Evolutionary conservation across 2,329 filamentous ascomycete species (phyloP).

Genomic region (Geoglossum cookeanum): DNA sequence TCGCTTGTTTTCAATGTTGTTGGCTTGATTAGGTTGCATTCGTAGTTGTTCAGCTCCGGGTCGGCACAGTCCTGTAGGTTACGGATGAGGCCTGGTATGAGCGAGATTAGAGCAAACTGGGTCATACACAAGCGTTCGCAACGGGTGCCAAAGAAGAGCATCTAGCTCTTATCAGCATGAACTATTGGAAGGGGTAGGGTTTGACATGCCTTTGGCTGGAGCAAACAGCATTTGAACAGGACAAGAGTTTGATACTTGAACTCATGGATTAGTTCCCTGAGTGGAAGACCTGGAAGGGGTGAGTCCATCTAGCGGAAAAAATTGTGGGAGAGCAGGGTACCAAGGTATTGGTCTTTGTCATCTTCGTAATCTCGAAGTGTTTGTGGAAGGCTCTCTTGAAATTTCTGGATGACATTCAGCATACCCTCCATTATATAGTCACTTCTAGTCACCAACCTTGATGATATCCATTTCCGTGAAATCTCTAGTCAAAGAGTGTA

Average conservation of each 20-base stretch:
- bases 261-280: slow-evolving; percentile 81
- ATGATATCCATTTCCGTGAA: slow-evolving; percentile 86
- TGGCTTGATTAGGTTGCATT: slow-evolving; percentile 52
- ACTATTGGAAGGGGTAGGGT: not conserved
- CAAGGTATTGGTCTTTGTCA: slow-evolving; percentile 72
- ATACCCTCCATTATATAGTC: slow-evolving; percentile 10
- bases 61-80: slow-evolving; percentile 90
- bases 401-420: slow-evolving; percentile 34
- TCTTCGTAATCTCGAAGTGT: slow-evolving; percentile 43
- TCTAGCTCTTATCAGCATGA: slow-evolving; percentile 32
- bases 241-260: slow-evolving; percentile 91
- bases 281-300: slow-evolving; percentile 36
- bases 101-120: slow-evolving; percentile 86
- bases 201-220: slow-evolving; percentile 68
- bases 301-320: not conserved
- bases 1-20: slow-evolving; percentile 85
- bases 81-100: slow-evolving; percentile 82
- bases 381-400: slow-evolving; percentile 65
- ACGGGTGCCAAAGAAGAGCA: slow-evolving; percentile 95
- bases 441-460: slow-evolving; percentile 27
- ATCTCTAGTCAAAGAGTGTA: slow-evolving; percentile 32
- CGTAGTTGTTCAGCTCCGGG: slow-evolving; percentile 74
- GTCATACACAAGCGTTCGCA: slow-evolving; percentile 96
- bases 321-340: slow-evolving; percentile 17
- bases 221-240: slow-evolving; percentile 76